phyloP scores from a whole-genome alignment of 768 basidiomycete species.

The Agrocybe praecox region DNA sequence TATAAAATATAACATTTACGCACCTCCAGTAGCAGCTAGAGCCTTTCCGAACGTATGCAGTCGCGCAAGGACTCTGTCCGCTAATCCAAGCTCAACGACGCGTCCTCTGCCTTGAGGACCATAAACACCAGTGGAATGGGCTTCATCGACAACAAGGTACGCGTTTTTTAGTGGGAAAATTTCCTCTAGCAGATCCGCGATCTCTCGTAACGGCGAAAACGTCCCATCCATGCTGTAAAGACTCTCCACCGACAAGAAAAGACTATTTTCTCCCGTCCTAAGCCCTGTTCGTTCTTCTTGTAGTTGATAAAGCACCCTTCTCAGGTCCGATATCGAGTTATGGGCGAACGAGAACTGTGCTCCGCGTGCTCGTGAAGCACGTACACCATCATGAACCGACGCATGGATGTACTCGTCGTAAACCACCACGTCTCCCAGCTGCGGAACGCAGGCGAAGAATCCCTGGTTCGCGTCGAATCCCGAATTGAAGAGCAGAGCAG shows the following conservation, averaged over 20 bases:
- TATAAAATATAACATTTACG: slow-evolving; percentile 24
- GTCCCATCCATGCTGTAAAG: slow-evolving; percentile 98
- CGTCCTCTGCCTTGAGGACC: slow-evolving; percentile 78
- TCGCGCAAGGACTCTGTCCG: slow-evolving; percentile 71
- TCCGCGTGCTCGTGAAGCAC: slow-evolving; percentile 49
- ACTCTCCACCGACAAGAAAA: slow-evolving; percentile 87
- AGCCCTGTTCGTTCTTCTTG: slow-evolving; percentile 37
- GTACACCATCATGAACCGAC: slow-evolving; percentile 86
- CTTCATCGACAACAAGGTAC: slow-evolving; percentile 88
- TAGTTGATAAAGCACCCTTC: slow-evolving; percentile 43
- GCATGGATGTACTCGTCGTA: slow-evolving; percentile 92
- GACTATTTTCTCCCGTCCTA: slow-evolving; percentile 39
- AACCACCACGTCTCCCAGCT: slow-evolving; percentile 73
- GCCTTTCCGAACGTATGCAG: slow-evolving; percentile 96
- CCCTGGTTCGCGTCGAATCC: slow-evolving; percentile 93
- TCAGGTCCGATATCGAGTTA: slow-evolving; percentile 63
- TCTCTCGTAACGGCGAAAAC: slow-evolving; percentile 70
- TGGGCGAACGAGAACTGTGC: slow-evolving; percentile 62
- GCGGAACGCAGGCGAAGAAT: slow-evolving; percentile 82
- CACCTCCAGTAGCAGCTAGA: slow-evolving; percentile 83
- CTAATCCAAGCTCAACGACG: slow-evolving; percentile 69
- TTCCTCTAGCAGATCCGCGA: slow-evolving; percentile 64
- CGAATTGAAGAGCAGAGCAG: slow-evolving; percentile 87
- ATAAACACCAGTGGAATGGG: slow-evolving; percentile 91
- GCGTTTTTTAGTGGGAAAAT: slow-evolving; percentile 64